Evolutionary conservation across 345 rosid genomes (phyloP).

Genomic region (Angophora floribunda): DNA sequence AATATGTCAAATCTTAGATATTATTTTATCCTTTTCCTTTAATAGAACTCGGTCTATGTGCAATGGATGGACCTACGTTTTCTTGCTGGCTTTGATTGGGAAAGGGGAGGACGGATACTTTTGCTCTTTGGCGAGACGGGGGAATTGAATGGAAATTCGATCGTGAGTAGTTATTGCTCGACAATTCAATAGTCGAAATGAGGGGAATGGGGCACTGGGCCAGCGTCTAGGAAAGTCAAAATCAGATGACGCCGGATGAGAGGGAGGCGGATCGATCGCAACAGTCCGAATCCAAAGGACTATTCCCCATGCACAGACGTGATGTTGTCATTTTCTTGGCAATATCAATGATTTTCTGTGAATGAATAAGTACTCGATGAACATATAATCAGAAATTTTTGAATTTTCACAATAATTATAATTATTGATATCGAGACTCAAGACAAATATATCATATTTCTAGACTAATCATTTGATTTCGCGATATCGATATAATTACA

Average conservation of each 20-base stretch:
- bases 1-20: fast-evolving
- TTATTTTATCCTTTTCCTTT: background rate
- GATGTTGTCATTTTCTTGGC: background rate
- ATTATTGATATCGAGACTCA: background rate
- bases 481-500: fast-evolving
- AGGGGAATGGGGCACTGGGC: background rate
- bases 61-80: background rate
- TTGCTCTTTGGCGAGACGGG: background rate
- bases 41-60: background rate
- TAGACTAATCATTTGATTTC: too few species aligned
- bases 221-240: background rate
- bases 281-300: background rate
- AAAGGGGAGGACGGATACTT: background rate
- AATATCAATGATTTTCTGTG: background rate
- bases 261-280: background rate
- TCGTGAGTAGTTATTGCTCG: background rate
- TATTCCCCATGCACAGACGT: background rate
- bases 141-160: background rate
- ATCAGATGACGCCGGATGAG: background rate
- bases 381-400: background rate
- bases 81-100: background rate
- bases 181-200: background rate
- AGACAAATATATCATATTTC: background rate
- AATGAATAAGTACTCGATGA: background rate
- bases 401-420: background rate